These are phyloP conservation scores for Ogataea degrootiae DNA, from an alignment of 805 yeast species.

Conservation along the genomic window DNA sequence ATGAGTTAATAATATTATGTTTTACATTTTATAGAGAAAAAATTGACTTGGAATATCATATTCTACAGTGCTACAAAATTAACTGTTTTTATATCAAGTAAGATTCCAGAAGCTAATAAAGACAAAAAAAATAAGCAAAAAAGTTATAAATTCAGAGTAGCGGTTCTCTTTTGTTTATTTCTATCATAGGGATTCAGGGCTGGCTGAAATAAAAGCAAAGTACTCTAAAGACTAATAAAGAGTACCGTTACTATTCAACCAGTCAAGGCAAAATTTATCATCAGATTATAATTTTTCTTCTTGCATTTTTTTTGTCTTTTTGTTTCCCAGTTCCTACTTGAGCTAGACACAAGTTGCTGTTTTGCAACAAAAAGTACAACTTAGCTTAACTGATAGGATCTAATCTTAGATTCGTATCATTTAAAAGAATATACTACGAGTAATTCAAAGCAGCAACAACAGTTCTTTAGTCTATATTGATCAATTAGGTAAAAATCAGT, in stretches of 20 bases:
- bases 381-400: too few species aligned
- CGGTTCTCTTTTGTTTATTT: slow-evolving; percentile 19
- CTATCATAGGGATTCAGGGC: neutral
- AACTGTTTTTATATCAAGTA: too few species aligned
- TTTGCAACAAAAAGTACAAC: too few species aligned
- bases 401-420: too few species aligned
- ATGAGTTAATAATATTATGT: too few species aligned
- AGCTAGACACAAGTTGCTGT: too few species aligned
- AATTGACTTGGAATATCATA: neutral
- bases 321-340: too few species aligned
- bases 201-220: neutral
- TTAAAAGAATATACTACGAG: too few species aligned
- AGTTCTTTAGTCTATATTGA: too few species aligned
- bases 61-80: too few species aligned
- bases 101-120: neutral
- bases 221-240: neutral
- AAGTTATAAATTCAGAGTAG: slow-evolving; percentile 16
- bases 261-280: slow-evolving; percentile 6
- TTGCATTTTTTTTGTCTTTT: neutral
- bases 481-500: too few species aligned
- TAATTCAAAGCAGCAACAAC: too few species aligned
- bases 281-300: neutral
- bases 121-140: neutral
- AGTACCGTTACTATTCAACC: neutral
- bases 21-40: neutral